phyloP scores from a whole-genome alignment of 768 basidiomycete species.

The Boletus eberwhitei region DNA sequence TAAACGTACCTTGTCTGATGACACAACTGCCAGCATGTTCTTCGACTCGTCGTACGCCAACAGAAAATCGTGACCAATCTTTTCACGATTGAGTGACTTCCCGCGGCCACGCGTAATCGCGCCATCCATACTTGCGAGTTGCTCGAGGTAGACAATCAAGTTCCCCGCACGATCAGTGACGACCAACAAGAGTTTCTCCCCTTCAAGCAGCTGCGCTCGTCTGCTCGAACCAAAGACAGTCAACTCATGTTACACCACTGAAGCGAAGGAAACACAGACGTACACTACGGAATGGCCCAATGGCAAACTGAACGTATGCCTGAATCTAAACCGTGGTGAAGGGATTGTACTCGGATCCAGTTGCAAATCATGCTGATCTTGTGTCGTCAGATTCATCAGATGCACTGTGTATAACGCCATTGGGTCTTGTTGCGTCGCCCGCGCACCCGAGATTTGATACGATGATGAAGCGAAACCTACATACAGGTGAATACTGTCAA shows the following conservation, averaged over 20 bases:
- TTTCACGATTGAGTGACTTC: slow-evolving; percentile 41
- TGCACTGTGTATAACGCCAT: slow-evolving; percentile 21
- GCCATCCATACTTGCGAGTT: slow-evolving; percentile 26
- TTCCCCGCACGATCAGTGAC: slow-evolving; percentile 34
- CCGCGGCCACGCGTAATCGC: slow-evolving; percentile 28
- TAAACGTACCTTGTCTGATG: slow-evolving; percentile 37
- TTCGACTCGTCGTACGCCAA: slow-evolving; percentile 52
- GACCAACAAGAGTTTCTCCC: slow-evolving; percentile 41
- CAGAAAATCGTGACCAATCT: slow-evolving; percentile 43
- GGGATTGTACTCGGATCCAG: slow-evolving; percentile 21
- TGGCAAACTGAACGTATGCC: slow-evolving; percentile 16
- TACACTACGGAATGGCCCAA: slow-evolving; percentile 21
- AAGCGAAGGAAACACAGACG: not conserved
- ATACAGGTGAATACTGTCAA: not conserved
- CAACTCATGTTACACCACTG: not conserved
- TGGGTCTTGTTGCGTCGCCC: slow-evolving; percentile 17
- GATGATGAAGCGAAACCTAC: not conserved
- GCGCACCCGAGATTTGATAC: slow-evolving; percentile 2
- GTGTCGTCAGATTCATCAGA: slow-evolving; percentile 25
- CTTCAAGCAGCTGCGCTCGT: slow-evolving; percentile 41
- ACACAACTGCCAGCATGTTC: slow-evolving; percentile 45
- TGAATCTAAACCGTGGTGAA: slow-evolving; percentile 18
- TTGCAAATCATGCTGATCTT: slow-evolving; percentile 30
- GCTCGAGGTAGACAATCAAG: slow-evolving; percentile 42
- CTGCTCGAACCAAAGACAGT: slow-evolving; percentile 14